These are phyloP conservation scores for Solanum hybrid DNA, from an alignment of 305 asterid species.

Conservation along the genomic window DNA sequence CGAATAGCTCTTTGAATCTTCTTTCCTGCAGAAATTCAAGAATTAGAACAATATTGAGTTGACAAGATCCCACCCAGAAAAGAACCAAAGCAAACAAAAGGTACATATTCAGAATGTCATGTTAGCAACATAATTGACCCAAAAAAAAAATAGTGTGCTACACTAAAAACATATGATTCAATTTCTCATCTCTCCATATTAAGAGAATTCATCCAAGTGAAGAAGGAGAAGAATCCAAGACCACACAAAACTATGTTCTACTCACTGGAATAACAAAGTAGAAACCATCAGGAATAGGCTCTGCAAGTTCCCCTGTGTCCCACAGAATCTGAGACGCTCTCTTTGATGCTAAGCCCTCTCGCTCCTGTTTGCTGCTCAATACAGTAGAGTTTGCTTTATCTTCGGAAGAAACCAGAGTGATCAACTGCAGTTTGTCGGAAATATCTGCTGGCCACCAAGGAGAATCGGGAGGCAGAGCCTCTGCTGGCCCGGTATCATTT, in stretches of 20 bases:
- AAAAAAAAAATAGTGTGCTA: background rate
- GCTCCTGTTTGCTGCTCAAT: constrained; percentile 36
- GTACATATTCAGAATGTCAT: background rate
- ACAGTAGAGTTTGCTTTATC: constrained; percentile 34
- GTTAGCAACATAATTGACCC: background rate
- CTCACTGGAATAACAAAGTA: constrained; percentile 74
- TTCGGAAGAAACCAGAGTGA: constrained; percentile 44
- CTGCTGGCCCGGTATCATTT: constrained; percentile 33
- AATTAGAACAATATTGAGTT: constrained; percentile 6
- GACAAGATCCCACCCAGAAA: background rate
- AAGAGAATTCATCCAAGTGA: background rate
- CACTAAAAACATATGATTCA: background rate
- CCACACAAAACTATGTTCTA: constrained; percentile 1
- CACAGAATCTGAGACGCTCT: constrained; percentile 69
- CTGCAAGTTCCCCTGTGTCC: constrained; percentile 74
- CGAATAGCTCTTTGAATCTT: constrained; percentile 82
- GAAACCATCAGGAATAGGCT: constrained; percentile 82
- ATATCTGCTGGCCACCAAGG: constrained; percentile 64
- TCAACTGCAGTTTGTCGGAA: constrained; percentile 47
- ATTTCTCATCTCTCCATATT: background rate
- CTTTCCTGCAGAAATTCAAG: constrained; percentile 56
- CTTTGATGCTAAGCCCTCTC: constrained; percentile 37
- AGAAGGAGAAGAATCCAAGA: background rate
- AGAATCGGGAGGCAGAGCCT: constrained; percentile 36
- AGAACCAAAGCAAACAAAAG: constrained; percentile 1